Evolutionary conservation across 1,284 basidiomycete species (phyloP).

Genomic region (Phylloporus sp.): DNA sequence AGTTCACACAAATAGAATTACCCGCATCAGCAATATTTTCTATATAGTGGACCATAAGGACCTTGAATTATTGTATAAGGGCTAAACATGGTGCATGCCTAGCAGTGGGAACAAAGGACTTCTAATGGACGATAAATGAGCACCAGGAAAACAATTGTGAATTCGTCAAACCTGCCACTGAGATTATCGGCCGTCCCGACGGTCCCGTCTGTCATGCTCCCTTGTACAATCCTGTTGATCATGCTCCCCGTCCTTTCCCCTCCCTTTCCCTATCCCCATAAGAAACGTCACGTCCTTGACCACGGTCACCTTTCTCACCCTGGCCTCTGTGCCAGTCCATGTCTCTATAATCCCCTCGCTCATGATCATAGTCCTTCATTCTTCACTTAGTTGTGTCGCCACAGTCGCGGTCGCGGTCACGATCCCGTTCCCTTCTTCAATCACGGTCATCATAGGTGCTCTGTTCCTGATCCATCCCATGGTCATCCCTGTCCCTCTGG

Average conservation of each 20-base stretch:
- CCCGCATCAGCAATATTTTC: not conserved
- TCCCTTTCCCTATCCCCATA: constrained; percentile 35
- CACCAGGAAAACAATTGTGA: no score
- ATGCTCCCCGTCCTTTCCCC: constrained; percentile 8
- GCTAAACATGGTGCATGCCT: not conserved
- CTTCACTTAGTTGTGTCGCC: constrained; percentile 16
- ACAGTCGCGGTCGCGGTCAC: constrained; percentile 19
- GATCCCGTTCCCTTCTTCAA: constrained; percentile 33
- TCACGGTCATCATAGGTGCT: constrained; percentile 30
- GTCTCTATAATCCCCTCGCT: constrained; percentile 25
- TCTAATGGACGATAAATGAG: not conserved
- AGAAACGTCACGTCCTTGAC: constrained; percentile 23
- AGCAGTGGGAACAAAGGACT: no score
- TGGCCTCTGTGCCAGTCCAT: constrained; percentile 14
- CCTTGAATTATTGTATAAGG: not conserved
- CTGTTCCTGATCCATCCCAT: constrained; percentile 8
- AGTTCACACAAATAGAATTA: not conserved
- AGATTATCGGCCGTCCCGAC: constrained; percentile 19
- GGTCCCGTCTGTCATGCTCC: constrained; percentile 31
- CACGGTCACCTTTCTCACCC: constrained; percentile 31
- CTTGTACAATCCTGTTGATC: constrained; percentile 25
- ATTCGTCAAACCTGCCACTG: not conserved
- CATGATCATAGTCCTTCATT: constrained; percentile 21
- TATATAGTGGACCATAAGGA: not conserved
- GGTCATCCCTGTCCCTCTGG: constrained; percentile 20